Percentiles rank a stretch among this genome's conserved stretches.
Conservation (phyloP, 73 alveolate species). For the Breviolum minutum region DNA sequence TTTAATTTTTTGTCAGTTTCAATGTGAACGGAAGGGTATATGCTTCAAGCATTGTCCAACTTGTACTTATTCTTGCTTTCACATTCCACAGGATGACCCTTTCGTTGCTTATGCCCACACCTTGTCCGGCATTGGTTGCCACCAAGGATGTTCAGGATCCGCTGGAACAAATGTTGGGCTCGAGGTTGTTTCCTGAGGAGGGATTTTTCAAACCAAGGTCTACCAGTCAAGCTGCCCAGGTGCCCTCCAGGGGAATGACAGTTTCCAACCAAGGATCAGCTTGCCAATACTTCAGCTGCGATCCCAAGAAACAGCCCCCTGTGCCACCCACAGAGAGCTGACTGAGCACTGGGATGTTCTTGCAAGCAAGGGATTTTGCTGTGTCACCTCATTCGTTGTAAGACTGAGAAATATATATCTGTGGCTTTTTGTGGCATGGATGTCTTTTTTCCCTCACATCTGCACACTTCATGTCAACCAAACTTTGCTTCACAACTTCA, state of each 20-base stretch:
- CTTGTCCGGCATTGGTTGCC: conserved; percentile 38
- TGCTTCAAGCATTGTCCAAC: neutral
- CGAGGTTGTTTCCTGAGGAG: neutral
- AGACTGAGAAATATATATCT: too few relatives aligned
- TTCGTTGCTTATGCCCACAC: neutral
- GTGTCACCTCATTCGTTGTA: too few relatives aligned
- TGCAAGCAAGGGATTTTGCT: conserved; percentile 31
- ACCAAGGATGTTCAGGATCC: conserved; percentile 27
- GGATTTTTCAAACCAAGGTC: neutral
- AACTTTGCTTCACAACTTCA: neutral
- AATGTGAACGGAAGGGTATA: too few relatives aligned
- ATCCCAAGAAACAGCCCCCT: conserved; percentile 48
- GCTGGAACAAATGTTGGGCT: conserved; percentile 1
- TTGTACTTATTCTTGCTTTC: neutral
- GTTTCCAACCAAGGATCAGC: neutral
- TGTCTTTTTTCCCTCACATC: too few relatives aligned
- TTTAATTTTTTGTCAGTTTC: too few relatives aligned
- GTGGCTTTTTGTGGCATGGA: neutral
- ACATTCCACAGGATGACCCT: neutral
- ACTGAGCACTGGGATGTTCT: conserved; percentile 54
- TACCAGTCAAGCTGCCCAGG: neutral
- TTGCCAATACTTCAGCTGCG: conserved; percentile 68
- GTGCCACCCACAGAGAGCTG: conserved; percentile 71
- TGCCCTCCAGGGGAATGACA: neutral
- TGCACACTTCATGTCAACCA: neutral